Evolutionary conservation across 2,329 filamentous ascomycete species (phyloP), one percentile per base, ranked within the genome.

Genomic region (Pseudogymnoascus sp.): DNA sequence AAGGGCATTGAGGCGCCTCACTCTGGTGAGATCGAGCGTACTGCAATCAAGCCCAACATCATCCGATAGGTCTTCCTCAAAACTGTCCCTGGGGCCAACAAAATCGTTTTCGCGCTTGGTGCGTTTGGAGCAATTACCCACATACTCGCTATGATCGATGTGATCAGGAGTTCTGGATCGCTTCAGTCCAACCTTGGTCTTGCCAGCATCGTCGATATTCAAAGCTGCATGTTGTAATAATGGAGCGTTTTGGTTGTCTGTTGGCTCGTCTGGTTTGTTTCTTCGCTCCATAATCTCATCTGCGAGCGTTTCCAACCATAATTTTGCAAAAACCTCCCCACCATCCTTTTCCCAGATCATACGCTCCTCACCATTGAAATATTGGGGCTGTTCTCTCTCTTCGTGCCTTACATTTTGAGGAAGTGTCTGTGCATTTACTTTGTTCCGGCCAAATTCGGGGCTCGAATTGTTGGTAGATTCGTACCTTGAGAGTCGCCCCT

Each of bases 241-340:
- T 18, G 8, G n/a, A 30, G 4, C 25, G 30, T 33, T 54, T 8
- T 18, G 28, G 8, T 18, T n/a, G 43, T 18, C 12, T 12, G n/a
- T 54, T 54, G 43, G n/a, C 7, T 54, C 12, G 8, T 33, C n/a
- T n/a, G 8, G 25, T 16, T 18, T 18, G 25, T 4, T 54, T 30
- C 25, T 54, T 54, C n/a, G 43, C n/a, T 54, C 25, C 9, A 30
- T 54, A 54, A 54, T 54, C 43, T 54, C 43, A 33, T 30, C 43
- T 3, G 43, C n/a, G 25, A 54, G 43, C 43, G 30, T 54, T 18
- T 54, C 43, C 43, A 54, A 54, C 43, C 43, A 54, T 8, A 18
- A 9, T 16, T 25, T n/a, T 6, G 43, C 25, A 6, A 54, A 54
- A 30, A 12, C n/a, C 6, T 30, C 43, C 8, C 43, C 25, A 12